Percentiles rank a stretch among this genome's conserved stretches.
Conservation (phyloP, 2,329 filamentous ascomycete genomes). For the Fusarium nelsonii region DNA sequence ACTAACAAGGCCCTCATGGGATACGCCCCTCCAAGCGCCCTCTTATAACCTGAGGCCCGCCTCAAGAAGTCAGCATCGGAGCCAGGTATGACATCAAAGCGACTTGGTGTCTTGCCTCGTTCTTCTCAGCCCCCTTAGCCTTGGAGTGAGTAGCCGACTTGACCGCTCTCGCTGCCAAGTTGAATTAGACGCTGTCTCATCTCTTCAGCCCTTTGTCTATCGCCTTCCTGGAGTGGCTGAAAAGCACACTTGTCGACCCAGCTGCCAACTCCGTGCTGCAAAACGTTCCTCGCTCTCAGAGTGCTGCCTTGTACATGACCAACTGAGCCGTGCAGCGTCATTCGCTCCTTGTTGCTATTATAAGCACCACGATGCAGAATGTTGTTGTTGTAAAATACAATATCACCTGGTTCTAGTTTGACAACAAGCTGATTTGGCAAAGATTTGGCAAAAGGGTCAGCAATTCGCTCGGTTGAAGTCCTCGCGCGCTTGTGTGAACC, state of each 20-base stretch:
- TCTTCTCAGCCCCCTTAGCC: conserved; percentile 55
- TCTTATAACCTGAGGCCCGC: conserved; percentile 7
- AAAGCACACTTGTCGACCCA: conserved; percentile 75
- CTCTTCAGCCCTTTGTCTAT: conserved; percentile 65
- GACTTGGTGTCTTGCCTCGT: conserved; percentile 16
- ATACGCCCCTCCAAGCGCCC: neutral
- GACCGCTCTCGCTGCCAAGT: conserved; percentile 70
- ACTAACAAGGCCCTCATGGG: too few species aligned
- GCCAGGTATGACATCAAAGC: conserved; percentile 23
- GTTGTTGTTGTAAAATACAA: conserved; percentile 91
- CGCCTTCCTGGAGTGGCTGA: conserved; percentile 56
- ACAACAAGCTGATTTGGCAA: conserved; percentile 76
- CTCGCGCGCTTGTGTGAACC: conserved; percentile 79
- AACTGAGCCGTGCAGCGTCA: conserved; percentile 80
- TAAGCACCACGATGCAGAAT: conserved; percentile 83
- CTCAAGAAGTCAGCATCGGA: conserved; percentile 2
- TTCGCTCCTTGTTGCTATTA: conserved; percentile 67
- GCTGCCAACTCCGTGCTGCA: conserved; percentile 78
- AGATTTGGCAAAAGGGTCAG: conserved; percentile 71
- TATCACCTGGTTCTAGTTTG: conserved; percentile 77
- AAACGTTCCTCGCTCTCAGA: conserved; percentile 75
- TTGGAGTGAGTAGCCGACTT: conserved; percentile 73
- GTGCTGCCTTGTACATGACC: conserved; percentile 68
- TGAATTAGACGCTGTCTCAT: conserved; percentile 74
- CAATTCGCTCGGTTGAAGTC: conserved; percentile 75